Percentiles rank a stretch among this genome's conserved stretches.
Conservation (phyloP, 2,329 filamentous ascomycete genomes). For the Aureobasidium sp. region DNA sequence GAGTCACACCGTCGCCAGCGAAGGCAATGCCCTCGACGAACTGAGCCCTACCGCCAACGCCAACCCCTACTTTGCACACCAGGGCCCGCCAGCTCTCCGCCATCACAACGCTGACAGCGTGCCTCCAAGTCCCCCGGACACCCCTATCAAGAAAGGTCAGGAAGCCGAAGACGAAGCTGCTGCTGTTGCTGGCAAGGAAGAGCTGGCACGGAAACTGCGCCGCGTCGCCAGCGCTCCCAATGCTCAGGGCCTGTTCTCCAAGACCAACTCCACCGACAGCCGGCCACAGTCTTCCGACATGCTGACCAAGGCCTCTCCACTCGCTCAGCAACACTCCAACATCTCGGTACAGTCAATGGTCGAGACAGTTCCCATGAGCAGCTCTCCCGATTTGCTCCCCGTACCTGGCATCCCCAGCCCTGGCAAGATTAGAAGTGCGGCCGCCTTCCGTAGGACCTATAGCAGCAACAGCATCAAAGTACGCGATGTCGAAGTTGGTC, state of each 20-base stretch:
- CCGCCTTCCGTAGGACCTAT: slow-evolving; percentile 87
- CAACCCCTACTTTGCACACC: slow-evolving; percentile 95
- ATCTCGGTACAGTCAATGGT: slow-evolving; percentile 47
- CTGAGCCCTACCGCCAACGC: slow-evolving; percentile 88
- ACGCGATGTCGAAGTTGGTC: slow-evolving; percentile 89
- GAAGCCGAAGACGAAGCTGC: slow-evolving; percentile 57
- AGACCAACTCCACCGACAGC: slow-evolving; percentile 46
- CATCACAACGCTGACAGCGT: slow-evolving; percentile 94
- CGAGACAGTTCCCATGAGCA: slow-evolving; percentile 32
- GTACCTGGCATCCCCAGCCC: slow-evolving; percentile 46
- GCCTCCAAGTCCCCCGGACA: slow-evolving; percentile 85
- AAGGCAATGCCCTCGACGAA: slow-evolving; percentile 85
- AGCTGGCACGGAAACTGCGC: slow-evolving; percentile 83
- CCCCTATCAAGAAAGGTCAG: slow-evolving; percentile 63
- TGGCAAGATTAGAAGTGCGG: slow-evolving; percentile 53
- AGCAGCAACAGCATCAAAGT: slow-evolving; percentile 99
- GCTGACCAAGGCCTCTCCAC: slow-evolving; percentile 59
- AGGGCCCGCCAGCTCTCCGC: slow-evolving; percentile 83
- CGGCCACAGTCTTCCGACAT: slow-evolving; percentile 77
- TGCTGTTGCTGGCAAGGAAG: slow-evolving; percentile 77
- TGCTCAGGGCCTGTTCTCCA: slow-evolving; percentile 79
- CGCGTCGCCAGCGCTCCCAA: slow-evolving; percentile 95
- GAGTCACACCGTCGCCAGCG: slow-evolving; percentile 83
- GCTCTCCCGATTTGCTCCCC: slow-evolving; percentile 24
- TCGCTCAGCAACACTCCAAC: slow-evolving; percentile 20